Evolutionary conservation across 2,329 filamentous ascomycete species (phyloP), one percentile per base, ranked within the genome.

Genomic region (Scedosporium aurantiacum): DNA sequence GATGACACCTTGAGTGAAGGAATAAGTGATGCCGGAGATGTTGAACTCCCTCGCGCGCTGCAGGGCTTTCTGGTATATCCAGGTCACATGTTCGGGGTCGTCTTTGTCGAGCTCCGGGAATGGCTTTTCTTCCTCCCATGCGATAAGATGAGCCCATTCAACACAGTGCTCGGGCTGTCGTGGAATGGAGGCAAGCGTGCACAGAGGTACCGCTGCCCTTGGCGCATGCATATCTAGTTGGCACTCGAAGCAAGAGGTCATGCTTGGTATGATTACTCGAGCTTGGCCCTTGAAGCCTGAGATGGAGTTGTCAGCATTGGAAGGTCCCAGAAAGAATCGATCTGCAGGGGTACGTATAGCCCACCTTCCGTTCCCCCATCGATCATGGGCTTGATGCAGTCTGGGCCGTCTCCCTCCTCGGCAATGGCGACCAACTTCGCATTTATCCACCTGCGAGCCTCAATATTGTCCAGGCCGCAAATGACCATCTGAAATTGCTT

Each of bases 361-460:
- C 57, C 73, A 83, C 84, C 91, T 79, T 99, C 94, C 14, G 94
- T 99, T 65, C 94, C 94, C 61, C 94, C 95, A 73, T 99, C 94
- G 65, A 99, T 91, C 63, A 99, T 79, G 4, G 95, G 94, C 75
- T 97, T 99, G 66, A 97, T 78, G 58, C 84, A 90, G 70, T 97
- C 93, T 8, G 87, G 84, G 65, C 93, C 85, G 5, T 91, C 86
- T 23, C 70, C 68, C 63, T 83, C 81, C 69, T 97, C 92, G 4
- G 96, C 90, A 82, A 99, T 91, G 62, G 88, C 87, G 27, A 97
- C 87, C 3, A 99, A 80, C 18, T 88, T 97, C 60, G 92, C 88
- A 72, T 99, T 99, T 74, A 99, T 99, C 95, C 95, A 99, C 63
- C 94, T 83, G n/a, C 94, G 84, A 47, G 94, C 94, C 75, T 99